Base-by-base conservation (phyloP, 768 basidiomycete species). In the Hygrophoropsis aurantiaca region DNA sequence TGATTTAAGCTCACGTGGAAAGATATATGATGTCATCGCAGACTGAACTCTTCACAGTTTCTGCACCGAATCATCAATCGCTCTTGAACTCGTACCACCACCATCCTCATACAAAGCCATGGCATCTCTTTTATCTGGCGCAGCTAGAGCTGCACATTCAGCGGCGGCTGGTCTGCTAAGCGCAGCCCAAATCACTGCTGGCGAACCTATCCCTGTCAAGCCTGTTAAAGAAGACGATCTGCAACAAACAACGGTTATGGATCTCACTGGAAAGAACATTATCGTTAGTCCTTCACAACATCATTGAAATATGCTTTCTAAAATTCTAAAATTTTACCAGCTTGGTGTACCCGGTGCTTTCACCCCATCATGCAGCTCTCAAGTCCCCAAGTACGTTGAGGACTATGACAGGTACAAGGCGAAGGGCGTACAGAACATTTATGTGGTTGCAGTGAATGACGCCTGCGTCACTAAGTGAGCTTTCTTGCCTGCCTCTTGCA, bases 261-360 rank as follows among this genome's bases (percentile, higher is more conserved):
- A 69, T 43, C 62, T 85, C 33, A 70, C 62, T 8, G 84, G 85
- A 19, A 84, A 79, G 68, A 83, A 81, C 55, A 60, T 86, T 58
- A 76, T 87, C 47, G 85, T 85, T 54, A 37, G 79, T 73, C 25
- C 11, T 13, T 18, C 20, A 18, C 9, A 10, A 30, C 10, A 25
- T 16, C 21, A 5, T 27, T 34, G 11, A 25, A 16, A 16, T 13
- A 9, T 23, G 15, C 11, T 8, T 34, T 2, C 11, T 40, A 16
- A 6, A n/a, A 34, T 37, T 15, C 16, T 32, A 7, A 42, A 34
- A 11, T 0, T 0, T 20, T 21, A 44, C 3, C 42, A 85, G 84
- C 74, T 90, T 46, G 82, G 84, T 11, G 84, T 90, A 24, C 87
- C 90, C 0, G 87, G 85, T 13, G 85, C 85, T 6, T 90, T 89